Evolutionary conservation across 306 rosid species (phyloP), one percentile per base, ranked within the genome.

Genomic region (Carpinus viminea): DNA sequence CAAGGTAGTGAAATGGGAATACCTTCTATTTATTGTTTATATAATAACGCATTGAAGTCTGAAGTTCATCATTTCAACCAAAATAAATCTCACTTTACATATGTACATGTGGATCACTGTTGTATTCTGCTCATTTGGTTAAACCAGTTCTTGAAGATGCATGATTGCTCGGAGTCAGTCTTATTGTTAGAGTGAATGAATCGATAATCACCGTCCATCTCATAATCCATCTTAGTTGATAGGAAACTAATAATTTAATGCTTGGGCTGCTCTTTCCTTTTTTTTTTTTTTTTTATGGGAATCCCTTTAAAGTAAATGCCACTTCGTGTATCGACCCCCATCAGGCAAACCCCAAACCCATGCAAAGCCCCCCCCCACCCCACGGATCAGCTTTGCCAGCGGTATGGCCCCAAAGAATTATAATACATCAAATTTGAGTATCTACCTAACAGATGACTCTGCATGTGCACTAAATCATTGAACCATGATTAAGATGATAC

Each of bases 401-500:
- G 34, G 34, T 31, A 31, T 31, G 34, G 34, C 34, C 34, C 2
- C 34, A 31, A 31, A 31, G 18, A 7, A 9, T 81, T 70, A 21
- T 17, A 16, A 13, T n/a, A 20, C 11, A 3, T 20, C 38, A 38
- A 38, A 53, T 8, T 59, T 20, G 12, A 57, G 20, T 28, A 16
- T 28, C 69, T 60, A 50, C 46, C 28, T 28, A 20, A 38, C 8
- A 43, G 45, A 46, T 28, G 52, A 54, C 4, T 43, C 51, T 73
- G 53, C 41, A 36, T 36, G 41, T 36, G 41, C 6, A n/a, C n/a
- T n/a, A n/a, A n/a, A n/a, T n/a, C n/a, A 36, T 3, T 68, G 62
- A 47, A 66, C 15, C 43, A 65, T 65, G 46, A 18, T 61, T 70
- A 50, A 52, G 12, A 45, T 26, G 52, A 80, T 56, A 47, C 62